Base-by-base conservation (phyloP, 768 basidiomycete genomes). In the Mycena venus region DNA sequence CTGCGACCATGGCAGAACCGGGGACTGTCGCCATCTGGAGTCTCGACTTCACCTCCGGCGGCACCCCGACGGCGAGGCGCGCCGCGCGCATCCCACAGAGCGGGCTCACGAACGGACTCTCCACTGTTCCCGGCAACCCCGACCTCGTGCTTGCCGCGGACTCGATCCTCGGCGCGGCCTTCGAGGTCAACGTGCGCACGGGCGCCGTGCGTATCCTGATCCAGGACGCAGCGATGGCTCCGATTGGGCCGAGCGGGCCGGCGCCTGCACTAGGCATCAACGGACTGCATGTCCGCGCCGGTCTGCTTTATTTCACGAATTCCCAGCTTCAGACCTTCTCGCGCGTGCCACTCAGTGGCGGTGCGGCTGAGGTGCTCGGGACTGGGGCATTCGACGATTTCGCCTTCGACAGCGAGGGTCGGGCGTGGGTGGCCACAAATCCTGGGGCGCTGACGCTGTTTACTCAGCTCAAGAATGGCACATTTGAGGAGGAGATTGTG, bases 141-240 rank as follows among this genome's bases (percentile, higher is more conserved):
- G 70, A 65, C 70, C 59, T 72, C 53, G 70, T 72, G 34, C 70
- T 72, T 59, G 61, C 62, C 40, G 70, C 70, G 62, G 70, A 72
- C 70, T 72, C 70, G 42, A 59, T 42, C 36, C 42, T 55, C 12
- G 69, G 69, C 42, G 40, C 60, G 44, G 60, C 59, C 27, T 70
- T 32, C 60, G 60, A 49, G 51, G 60, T 70, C 47, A 63, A 72
- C 70, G 36, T 68, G 62, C 70, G 62, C 55, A 66, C 70, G 53
- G 63, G 70, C 62, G 55, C 32, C 53, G 63, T 65, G 55, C 55
- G 51, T 56, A 53, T 72, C 40, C 53, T 40, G 19, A 51, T 72
- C 70, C 38, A 59, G 51, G 53, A 65, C 29, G 36, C 38, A 17
- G 70, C 70, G 40, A 61, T 66, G 32, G 38, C 53, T 65, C 64